Base-by-base conservation (phyloP, 148 eudicot genomes). In the Rhododendron ferrugineum region DNA sequence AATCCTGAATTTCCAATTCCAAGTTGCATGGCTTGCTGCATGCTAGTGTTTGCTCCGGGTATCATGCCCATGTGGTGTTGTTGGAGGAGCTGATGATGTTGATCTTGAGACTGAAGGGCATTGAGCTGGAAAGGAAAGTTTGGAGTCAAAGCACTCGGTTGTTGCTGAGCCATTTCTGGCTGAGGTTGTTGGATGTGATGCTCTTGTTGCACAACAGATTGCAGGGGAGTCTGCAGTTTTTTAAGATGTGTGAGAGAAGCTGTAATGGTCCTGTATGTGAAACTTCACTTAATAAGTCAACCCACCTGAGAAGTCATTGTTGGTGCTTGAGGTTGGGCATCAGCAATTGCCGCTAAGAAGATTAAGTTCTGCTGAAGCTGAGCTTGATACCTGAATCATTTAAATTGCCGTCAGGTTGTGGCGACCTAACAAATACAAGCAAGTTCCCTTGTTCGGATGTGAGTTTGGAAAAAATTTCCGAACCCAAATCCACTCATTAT, bases 291-390 rank as follows among this genome's bases (percentile, higher is more conserved):
- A 50, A 70, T 26, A 6, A 56, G 79, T 28, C 50, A 22, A 50
- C 73, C 47, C 77, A 90, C 95, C 94, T 92, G 95, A 34, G 93
- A 47, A 30, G 94, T 87, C 34, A 66, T 87, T 52, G 91, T 37
- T 76, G 96, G 84, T 36, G 86, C 87, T 73, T 83, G 94, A 54
- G 98, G 94, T 87, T 95, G 98, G 56, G 93, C 95, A 95, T 95
- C 98, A 40, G 98, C 98, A 80, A 95, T 90, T 18, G 98, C 96
- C 78, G 98, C 96, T 85, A 95, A 86, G 88, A 91, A 93, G 94
- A 92, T 91, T 52, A 95, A 85, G 84, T 95, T 95, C 87, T 91
- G 94, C 88, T 95, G 98, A 84, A 95, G 95, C 86, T 91, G 90
- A 70, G 92, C 93, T 84, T 93, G 98, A 85, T 90, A 93, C 91